These are phyloP conservation scores for Ogataea trehalophila DNA, from an alignment of 805 yeast species.

Conservation along the genomic window DNA sequence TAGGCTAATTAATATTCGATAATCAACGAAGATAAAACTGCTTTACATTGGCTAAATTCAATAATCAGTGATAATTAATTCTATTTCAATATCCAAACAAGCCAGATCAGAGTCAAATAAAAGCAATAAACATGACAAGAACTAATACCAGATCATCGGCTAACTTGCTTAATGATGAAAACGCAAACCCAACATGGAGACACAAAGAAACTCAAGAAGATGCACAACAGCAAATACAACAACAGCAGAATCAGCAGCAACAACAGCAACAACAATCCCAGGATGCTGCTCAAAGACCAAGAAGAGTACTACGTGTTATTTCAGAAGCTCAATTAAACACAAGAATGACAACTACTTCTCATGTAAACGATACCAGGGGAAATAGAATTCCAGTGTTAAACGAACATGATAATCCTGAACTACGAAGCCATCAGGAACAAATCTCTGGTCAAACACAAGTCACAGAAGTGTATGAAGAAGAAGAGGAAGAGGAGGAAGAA, in stretches of 20 bases:
- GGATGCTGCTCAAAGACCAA: constrained; percentile 6
- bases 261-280: constrained; percentile 4
- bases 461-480: constrained; percentile 3
- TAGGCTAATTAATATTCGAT: too few species aligned
- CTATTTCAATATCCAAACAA: background rate
- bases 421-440: background rate
- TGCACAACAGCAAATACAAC: background rate
- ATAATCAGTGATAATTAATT: background rate
- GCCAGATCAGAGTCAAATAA: constrained; percentile 1
- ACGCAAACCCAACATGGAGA: constrained; percentile 7
- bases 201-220: constrained; percentile 1
- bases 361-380: background rate
- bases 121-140: constrained; percentile 11
- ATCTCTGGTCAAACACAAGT: background rate
- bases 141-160: constrained; percentile 13
- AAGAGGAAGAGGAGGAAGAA: constrained; percentile 15
- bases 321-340: constrained; percentile 24
- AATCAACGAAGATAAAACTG: background rate
- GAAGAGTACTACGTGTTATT: constrained; percentile 27
- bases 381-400: background rate
- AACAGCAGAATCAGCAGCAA: background rate
- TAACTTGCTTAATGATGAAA: constrained; percentile 20
- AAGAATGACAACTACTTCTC: constrained; percentile 1
- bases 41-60: constrained; percentile 1
- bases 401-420: background rate